These are phyloP conservation scores for Ophiostoma sp. DNA, from an alignment of 2,329 filamentous ascomycete species.

Conservation along the genomic window DNA sequence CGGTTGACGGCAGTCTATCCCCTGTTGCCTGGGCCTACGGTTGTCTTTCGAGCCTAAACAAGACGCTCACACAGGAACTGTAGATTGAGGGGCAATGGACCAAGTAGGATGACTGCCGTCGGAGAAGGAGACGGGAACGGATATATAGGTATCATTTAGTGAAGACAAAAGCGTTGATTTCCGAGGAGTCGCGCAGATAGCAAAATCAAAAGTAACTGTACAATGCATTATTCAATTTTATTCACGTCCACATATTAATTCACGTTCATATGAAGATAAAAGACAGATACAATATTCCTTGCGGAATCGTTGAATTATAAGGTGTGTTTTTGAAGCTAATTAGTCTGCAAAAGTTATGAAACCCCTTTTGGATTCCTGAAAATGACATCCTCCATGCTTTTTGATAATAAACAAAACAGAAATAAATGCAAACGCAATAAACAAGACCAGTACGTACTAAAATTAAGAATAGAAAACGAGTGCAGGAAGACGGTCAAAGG, in stretches of 20 bases:
- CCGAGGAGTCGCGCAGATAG: neutral
- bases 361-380: neutral
- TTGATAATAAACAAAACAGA: neutral
- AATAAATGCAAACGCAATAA: neutral
- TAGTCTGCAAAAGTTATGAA: neutral
- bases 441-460: slow-evolving; percentile 39
- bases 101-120: slow-evolving; percentile 64
- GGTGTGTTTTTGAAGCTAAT: neutral
- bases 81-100: slow-evolving; percentile 61
- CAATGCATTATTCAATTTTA: neutral
- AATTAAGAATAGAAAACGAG: neutral
- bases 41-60: neutral
- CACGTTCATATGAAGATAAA: too few species aligned
- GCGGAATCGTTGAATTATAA: neutral
- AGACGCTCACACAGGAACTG: slow-evolving; percentile 30
- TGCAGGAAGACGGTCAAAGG: neutral
- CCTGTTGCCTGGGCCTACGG: slow-evolving; percentile 65
- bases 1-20: slow-evolving; percentile 62
- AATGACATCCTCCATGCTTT: neutral
- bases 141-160: neutral
- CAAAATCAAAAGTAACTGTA: neutral
- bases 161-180: neutral
- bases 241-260: too few species aligned
- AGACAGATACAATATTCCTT: neutral
- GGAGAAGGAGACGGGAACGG: neutral